Evolutionary conservation across 2,329 filamentous ascomycete genomes (phyloP), one percentile per base, ranked within the genome.

Genomic region (Cytospora schulzeri): DNA sequence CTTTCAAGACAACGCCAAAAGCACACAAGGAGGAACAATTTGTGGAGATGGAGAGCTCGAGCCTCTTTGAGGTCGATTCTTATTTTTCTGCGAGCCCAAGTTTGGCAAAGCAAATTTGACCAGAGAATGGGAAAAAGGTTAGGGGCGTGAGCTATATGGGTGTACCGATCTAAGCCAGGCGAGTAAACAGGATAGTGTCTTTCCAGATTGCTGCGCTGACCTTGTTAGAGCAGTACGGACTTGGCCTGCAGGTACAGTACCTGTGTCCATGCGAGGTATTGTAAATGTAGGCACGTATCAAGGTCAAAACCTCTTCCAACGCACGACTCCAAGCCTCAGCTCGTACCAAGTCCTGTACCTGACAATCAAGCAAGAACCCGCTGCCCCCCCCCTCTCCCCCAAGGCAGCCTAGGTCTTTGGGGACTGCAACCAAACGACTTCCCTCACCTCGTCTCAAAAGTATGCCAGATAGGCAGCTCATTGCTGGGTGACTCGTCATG

Each of bases 1-100:
- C 70, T 70, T 75, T 78, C 72, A 76, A 80, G 78, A 79, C 78
- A 79, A 73, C 72, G 73, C 74, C 72, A 73, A 71, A 75, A 71
- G 70, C 70, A 72, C 73, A 73, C 73, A 75, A 71, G 70, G 71
- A 48, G 24, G 48, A 50, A 45, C 50, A 53, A 51, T 66, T 71
- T 75, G 76, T 71, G 74, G 72, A 72, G 71, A 72, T 71, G 73
- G 72, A 71, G 70, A 72, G 70, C 66, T 71, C 70, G 71, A 72
- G 68, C 70, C 69, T 71, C 68, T 74, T 72, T 52, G 54, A 59
- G 58, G 51, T 65, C 65, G 58, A 61, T 62, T 65, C 50, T 70
- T 69, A 69, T 70, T 70, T 65, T 70, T 57, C 64, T 61, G 64
- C 56, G 31, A 57, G 63, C 57, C 58, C 51, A 52, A 57, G 54